Conservation (phyloP, 2,329 filamentous ascomycete genomes). For the Exophiala lecanii-corni region DNA sequence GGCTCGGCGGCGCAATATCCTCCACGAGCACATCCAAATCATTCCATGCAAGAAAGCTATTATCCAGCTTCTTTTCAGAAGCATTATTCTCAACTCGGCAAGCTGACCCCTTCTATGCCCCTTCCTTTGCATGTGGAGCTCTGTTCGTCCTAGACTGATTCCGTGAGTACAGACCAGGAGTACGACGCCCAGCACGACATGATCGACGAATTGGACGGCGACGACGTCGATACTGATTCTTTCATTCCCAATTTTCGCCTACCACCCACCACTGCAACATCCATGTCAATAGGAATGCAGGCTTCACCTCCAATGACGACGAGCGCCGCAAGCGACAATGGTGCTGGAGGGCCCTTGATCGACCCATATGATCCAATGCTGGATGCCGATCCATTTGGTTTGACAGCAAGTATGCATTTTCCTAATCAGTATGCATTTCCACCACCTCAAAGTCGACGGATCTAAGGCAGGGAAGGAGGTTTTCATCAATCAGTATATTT, state of each 20-base stretch:
- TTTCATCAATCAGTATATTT: background rate
- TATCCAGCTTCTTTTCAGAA: conserved; percentile 88
- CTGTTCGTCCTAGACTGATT: conserved; percentile 66
- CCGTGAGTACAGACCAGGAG: conserved; percentile 79
- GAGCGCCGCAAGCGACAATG: conserved; percentile 34
- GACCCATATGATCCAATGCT: conserved; percentile 79
- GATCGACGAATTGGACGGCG: conserved; percentile 72
- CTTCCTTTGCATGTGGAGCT: conserved; percentile 49
- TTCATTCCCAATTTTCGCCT: conserved; percentile 54
- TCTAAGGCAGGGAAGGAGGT: conserved; percentile 6
- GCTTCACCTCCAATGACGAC: conserved; percentile 39
- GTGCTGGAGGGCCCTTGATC: conserved; percentile 48
- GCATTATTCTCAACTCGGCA: conserved; percentile 93
- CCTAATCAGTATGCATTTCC: conserved; percentile 65
- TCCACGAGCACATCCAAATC: conserved; percentile 29
- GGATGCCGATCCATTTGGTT: conserved; percentile 88
- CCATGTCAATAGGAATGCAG: conserved; percentile 38
- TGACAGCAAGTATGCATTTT: conserved; percentile 93
- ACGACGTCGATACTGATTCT: conserved; percentile 63
- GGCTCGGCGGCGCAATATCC: conserved; percentile 34
- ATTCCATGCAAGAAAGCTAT: conserved; percentile 49
- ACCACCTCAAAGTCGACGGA: conserved; percentile 16
- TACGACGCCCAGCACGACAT: conserved; percentile 88
- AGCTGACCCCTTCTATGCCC: conserved; percentile 55
- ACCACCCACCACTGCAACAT: conserved; percentile 26